phyloP scores from a whole-genome alignment of 371 early-diverging fungal species.

The Massospora cicadina region DNA sequence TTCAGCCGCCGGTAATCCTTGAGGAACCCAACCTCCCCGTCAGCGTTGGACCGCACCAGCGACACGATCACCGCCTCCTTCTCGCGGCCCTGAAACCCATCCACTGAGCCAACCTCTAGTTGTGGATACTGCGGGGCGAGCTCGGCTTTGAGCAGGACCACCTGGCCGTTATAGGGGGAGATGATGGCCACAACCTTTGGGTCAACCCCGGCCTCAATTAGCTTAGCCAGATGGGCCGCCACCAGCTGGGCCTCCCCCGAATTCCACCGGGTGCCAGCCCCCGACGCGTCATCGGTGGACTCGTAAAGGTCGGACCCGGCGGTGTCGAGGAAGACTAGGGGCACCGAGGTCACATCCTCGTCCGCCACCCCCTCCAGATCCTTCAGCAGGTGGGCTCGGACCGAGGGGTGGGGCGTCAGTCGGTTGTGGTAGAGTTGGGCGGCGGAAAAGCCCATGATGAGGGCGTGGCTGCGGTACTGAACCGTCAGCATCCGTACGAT shows the following conservation, averaged over 20 bases:
- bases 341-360: slow-evolving; percentile 26
- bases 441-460: slow-evolving; percentile 65
- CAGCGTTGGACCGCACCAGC: slow-evolving; percentile 69
- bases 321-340: slow-evolving; percentile 60
- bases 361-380: slow-evolving; percentile 36
- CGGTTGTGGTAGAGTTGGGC: slow-evolving; percentile 34
- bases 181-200: slow-evolving; percentile 61
- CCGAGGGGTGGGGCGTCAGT: slow-evolving; percentile 45
- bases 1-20: slow-evolving; percentile 71
- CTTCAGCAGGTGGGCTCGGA: slow-evolving; percentile 36
- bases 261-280: slow-evolving; percentile 29
- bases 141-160: slow-evolving; percentile 16
- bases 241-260: slow-evolving; percentile 53
- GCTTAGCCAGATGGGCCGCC: slow-evolving; percentile 30
- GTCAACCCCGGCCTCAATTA: slow-evolving; percentile 42
- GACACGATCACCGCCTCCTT: slow-evolving; percentile 79
- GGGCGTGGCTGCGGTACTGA: slow-evolving; percentile 80
- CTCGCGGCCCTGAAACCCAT: slow-evolving; percentile 95
- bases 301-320: slow-evolving; percentile 44
- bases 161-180: slow-evolving; percentile 74
- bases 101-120: slow-evolving; percentile 39
- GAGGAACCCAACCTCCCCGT: slow-evolving; percentile 77
- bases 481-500: slow-evolving; percentile 50
- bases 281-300: slow-evolving; percentile 21
- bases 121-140: neutral